phyloP scores from a whole-genome alignment of 768 basidiomycete genomes.

The Hypsizygus marmoreus region DNA sequence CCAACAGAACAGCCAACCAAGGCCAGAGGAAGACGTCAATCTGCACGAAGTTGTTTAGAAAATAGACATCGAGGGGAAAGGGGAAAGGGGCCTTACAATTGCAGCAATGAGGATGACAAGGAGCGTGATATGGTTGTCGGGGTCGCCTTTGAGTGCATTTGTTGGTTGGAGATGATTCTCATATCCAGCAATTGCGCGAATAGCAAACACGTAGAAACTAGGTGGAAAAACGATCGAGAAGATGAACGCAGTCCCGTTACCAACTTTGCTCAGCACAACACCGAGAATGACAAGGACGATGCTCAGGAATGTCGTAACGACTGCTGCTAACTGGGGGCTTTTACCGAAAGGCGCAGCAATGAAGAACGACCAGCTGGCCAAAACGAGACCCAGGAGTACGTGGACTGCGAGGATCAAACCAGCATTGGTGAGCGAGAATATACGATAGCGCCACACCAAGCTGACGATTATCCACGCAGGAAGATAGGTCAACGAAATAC shows the following conservation, averaged over 20 bases:
- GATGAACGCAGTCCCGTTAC: constrained; percentile 52
- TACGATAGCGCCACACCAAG: constrained; percentile 63
- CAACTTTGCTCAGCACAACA: constrained; percentile 47
- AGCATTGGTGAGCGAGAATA: constrained; percentile 63
- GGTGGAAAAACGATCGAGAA: constrained; percentile 77
- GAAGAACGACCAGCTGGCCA: constrained; percentile 76
- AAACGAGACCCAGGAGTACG: constrained; percentile 63
- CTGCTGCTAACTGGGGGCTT: constrained; percentile 71
- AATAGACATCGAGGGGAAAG: neutral
- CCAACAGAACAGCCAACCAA: constrained; percentile 58
- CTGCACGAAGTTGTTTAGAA: constrained; percentile 32
- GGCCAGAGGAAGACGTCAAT: constrained; percentile 78
- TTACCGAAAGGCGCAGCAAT: constrained; percentile 70
- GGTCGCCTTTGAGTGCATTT: constrained; percentile 57
- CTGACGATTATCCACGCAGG: constrained; percentile 76
- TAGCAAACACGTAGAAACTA: constrained; percentile 72
- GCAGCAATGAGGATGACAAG: constrained; percentile 65
- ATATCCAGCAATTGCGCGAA: constrained; percentile 66
- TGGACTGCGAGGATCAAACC: constrained; percentile 66
- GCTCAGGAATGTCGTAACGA: constrained; percentile 63
- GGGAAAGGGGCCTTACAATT: constrained; percentile 63
- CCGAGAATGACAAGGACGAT: constrained; percentile 71
- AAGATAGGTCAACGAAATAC: constrained; percentile 66
- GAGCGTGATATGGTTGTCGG: constrained; percentile 55
- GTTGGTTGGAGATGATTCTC: constrained; percentile 61